phyloP scores from a whole-genome alignment of 139 green algal genomes.

The Chlorella ohadii region DNA sequence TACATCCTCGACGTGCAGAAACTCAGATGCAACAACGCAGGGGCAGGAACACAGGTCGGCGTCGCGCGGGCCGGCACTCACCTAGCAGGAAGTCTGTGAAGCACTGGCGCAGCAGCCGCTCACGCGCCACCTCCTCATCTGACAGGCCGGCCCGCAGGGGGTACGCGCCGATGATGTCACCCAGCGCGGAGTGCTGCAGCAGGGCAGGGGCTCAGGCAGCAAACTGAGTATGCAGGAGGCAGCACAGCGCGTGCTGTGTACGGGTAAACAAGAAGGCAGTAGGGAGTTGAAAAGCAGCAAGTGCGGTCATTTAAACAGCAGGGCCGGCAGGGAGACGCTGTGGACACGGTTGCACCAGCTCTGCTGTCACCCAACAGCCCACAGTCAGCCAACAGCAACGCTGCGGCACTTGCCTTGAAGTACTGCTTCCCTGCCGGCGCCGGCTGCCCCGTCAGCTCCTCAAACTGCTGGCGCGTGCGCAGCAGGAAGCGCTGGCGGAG shows the following conservation, averaged over 20 bases:
- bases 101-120: constrained; percentile 55
- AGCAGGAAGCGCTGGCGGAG: constrained; percentile 55
- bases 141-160: constrained; percentile 55
- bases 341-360: too few relatives aligned
- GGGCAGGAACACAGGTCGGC: too few relatives aligned
- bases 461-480: constrained; percentile 73
- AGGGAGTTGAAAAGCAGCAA: too few relatives aligned
- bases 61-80: not conserved
- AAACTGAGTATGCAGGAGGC: too few relatives aligned
- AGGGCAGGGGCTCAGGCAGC: not conserved
- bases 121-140: constrained; percentile 52
- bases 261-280: too few relatives aligned
- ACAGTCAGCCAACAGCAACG: too few relatives aligned
- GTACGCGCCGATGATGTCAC: constrained; percentile 86
- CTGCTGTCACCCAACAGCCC: too few relatives aligned
- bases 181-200: constrained; percentile 67
- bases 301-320: too few relatives aligned
- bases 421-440: constrained; percentile 87
- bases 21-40: too few relatives aligned
- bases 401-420: constrained; percentile 60
- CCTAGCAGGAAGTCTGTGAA: constrained; percentile 89
- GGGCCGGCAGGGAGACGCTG: too few relatives aligned
- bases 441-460: constrained; percentile 53
- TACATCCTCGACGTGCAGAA: too few relatives aligned
- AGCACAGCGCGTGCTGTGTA: too few relatives aligned